Evolutionary conservation across 2,329 filamentous ascomycete species (phyloP).

Genomic region (Fusarium sp.): DNA sequence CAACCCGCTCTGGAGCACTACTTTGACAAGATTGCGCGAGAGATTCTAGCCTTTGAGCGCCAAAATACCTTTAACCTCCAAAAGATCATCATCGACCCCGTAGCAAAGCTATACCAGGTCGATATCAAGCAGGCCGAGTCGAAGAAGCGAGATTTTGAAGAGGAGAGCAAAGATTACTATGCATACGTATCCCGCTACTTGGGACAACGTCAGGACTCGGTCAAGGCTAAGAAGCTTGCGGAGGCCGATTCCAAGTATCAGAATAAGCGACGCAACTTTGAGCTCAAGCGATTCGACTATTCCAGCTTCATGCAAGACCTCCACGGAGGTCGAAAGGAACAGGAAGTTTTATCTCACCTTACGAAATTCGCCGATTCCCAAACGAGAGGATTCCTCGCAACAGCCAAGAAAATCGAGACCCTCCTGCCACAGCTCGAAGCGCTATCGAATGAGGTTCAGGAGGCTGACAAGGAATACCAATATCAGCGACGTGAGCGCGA

Average conservation of each 20-base stretch:
- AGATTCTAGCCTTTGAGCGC: slow-evolving; percentile 87
- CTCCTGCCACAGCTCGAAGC: slow-evolving; percentile 91
- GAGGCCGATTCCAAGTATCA: slow-evolving; percentile 98
- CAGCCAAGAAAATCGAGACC: slow-evolving; percentile 85
- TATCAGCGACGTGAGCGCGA: slow-evolving; percentile 94
- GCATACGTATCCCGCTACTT: slow-evolving; percentile 93
- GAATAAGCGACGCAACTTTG: slow-evolving; percentile 89
- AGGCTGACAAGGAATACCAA: slow-evolving; percentile 96
- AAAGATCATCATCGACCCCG: slow-evolving; percentile 91
- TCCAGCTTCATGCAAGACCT: slow-evolving; percentile 99
- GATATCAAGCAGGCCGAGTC: slow-evolving; percentile 98
- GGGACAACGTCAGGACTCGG: slow-evolving; percentile 92
- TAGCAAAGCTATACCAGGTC: slow-evolving; percentile 87
- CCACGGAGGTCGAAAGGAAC: slow-evolving; percentile 98
- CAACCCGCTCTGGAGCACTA: slow-evolving; percentile 97
- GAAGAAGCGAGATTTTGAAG: slow-evolving; percentile 97
- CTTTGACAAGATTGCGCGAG: slow-evolving; percentile 93
- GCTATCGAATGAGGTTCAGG: slow-evolving; percentile 83
- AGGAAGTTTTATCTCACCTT: slow-evolving; percentile 92
- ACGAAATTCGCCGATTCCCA: slow-evolving; percentile 94
- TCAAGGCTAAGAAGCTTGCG: slow-evolving; percentile 95
- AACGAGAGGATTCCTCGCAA: slow-evolving; percentile 79
- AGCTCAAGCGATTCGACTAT: slow-evolving; percentile 97
- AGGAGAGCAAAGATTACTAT: slow-evolving; percentile 99
- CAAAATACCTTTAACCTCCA: slow-evolving; percentile 85